phyloP scores from a whole-genome alignment of 768 basidiomycete species.

The Pleurotus djamor region DNA sequence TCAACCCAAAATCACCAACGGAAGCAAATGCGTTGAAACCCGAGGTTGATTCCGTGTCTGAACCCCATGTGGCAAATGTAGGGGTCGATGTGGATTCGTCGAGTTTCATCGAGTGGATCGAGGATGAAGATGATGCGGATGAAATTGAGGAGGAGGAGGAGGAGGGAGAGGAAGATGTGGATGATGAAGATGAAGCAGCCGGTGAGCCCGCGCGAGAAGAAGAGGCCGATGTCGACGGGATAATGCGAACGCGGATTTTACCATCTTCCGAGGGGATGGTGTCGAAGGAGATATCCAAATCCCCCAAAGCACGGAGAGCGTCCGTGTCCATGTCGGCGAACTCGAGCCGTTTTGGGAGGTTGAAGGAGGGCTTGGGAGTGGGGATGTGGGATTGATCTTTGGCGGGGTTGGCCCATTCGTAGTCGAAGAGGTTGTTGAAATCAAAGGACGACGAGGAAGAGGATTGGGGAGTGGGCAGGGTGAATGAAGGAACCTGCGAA shows the following conservation, averaged over 20 bases:
- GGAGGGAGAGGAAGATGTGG: too few species aligned
- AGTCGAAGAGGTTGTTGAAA: constrained; percentile 44
- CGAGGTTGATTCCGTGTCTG: constrained; percentile 14
- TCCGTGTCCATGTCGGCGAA: constrained; percentile 53
- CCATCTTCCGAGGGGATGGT: constrained; percentile 61
- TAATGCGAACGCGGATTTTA: constrained; percentile 72
- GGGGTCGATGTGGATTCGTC: neutral
- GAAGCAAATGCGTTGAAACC: constrained; percentile 17
- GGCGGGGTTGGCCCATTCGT: constrained; percentile 47
- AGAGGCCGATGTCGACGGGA: constrained; percentile 46
- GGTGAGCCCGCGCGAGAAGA: constrained; percentile 39
- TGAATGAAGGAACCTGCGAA: constrained; percentile 47
- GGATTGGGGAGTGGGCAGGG: constrained; percentile 43
- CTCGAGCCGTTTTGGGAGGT: constrained; percentile 44
- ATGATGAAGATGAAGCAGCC: constrained; percentile 8
- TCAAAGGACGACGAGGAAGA: constrained; percentile 44
- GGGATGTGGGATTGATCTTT: constrained; percentile 7
- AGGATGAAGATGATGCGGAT: too few species aligned
- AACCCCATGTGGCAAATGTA: neutral
- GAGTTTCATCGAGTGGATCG: constrained; percentile 10
- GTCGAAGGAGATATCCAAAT: constrained; percentile 74
- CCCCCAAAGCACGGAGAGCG: constrained; percentile 46
- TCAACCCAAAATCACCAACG: constrained; percentile 17
- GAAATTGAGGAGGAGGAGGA: too few species aligned
- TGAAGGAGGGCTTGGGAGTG: constrained; percentile 26